These are phyloP conservation scores for Penicillium antarcticum DNA, from an alignment of 495 filamentous ascomycete genomes.

Conservation along the genomic window DNA sequence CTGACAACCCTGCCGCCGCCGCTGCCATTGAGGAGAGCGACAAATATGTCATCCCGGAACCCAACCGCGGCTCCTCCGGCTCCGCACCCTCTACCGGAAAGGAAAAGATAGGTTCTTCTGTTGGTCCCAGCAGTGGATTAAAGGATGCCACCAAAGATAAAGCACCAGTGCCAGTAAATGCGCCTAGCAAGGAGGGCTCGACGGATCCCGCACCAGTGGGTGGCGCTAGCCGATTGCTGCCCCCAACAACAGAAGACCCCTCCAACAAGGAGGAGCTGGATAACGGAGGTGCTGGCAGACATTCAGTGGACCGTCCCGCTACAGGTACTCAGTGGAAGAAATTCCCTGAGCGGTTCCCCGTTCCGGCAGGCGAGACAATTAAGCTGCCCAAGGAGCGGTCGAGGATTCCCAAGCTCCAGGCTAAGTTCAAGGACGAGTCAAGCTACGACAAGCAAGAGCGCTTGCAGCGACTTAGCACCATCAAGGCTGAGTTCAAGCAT, in stretches of 20 bases:
- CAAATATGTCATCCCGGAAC: constrained; percentile 9
- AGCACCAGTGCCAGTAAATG: not conserved
- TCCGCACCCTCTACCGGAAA: not conserved
- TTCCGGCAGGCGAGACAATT: constrained; percentile 66
- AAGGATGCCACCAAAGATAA: not conserved
- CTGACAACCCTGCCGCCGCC: not conserved
- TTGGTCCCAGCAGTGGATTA: constrained; percentile 1
- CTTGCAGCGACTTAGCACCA: constrained; percentile 55
- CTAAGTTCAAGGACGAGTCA: constrained; percentile 62
- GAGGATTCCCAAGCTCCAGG: constrained; percentile 77
- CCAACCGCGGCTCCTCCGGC: constrained; percentile 9
- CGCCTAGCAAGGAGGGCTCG: not conserved
- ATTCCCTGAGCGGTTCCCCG: constrained; percentile 68
- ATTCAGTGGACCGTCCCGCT: constrained; percentile 37
- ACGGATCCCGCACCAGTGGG: not conserved
- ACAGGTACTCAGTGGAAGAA: constrained; percentile 59
- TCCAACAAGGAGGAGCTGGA: constrained; percentile 4
- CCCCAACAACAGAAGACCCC: not conserved
- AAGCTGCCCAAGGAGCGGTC: constrained; percentile 68
- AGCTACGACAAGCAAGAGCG: constrained; percentile 58
- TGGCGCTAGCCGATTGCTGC: not conserved
- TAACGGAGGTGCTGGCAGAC: constrained; percentile 27
- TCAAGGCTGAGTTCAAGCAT: constrained; percentile 65
- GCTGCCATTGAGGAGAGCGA: constrained; percentile 7
- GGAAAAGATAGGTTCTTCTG: constrained; percentile 1